A percentile compares a stretch with the other conserved stretches of the same genome.
Evolutionary conservation across 176 grass and related monocot genomes (phyloP).

Genomic region (Elymus sibiricus): DNA sequence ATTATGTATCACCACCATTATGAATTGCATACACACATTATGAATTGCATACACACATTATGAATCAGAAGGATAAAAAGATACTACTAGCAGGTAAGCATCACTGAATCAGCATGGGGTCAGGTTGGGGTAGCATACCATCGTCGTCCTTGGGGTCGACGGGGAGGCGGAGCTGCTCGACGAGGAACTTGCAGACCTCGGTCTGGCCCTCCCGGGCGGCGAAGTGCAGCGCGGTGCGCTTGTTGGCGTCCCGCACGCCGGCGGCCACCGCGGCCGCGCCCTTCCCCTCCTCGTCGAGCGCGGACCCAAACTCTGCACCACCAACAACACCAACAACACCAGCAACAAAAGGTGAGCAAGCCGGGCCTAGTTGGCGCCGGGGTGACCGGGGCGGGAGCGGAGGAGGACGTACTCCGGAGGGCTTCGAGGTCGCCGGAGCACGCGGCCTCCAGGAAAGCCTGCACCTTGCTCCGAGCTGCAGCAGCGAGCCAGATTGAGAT

Average conservation of each 20-base stretch:
- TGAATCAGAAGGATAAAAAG: background rate
- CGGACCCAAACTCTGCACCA: slow-evolving; percentile 47
- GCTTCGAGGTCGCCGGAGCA: slow-evolving; percentile 62
- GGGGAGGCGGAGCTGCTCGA: slow-evolving; percentile 71
- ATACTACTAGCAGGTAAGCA: background rate
- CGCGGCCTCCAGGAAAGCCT: slow-evolving; percentile 82
- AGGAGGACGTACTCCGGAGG: slow-evolving; percentile 47
- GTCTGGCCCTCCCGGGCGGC: slow-evolving; percentile 66
- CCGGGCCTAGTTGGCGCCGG: too few relatives aligned
- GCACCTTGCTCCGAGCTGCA: slow-evolving; percentile 75
- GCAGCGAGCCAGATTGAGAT: background rate
- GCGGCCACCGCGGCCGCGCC: slow-evolving; percentile 55
- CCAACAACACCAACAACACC: background rate
- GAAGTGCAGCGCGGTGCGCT: slow-evolving; percentile 85
- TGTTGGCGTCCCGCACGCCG: slow-evolving; percentile 74
- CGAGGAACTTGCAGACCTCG: slow-evolving; percentile 67
- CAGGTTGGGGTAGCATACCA: slow-evolving; percentile 24
- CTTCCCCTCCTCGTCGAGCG: slow-evolving; percentile 75
- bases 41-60: background rate
- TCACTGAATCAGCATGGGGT: background rate
- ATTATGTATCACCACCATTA: background rate
- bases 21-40: background rate
- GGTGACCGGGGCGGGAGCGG: background rate
- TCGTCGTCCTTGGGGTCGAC: slow-evolving; percentile 81
- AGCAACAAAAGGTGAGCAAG: background rate